Percentiles rank a stretch among this genome's conserved stretches.
phyloP scores from a whole-genome alignment of 768 basidiomycete genomes.

The Cystofilobasidium capitatum region DNA sequence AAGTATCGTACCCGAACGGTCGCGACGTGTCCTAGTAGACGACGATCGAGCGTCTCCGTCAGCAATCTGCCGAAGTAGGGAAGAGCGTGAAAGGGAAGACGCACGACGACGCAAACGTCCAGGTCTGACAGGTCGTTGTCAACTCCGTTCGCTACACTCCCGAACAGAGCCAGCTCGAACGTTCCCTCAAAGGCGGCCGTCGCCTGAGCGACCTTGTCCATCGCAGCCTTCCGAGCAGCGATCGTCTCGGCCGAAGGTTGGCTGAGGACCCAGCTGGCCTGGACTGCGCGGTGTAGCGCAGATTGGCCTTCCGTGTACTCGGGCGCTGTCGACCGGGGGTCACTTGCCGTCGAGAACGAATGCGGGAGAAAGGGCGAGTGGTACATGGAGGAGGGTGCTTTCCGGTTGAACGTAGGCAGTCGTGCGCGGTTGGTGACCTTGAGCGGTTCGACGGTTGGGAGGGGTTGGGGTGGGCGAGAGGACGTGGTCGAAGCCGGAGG shows the following conservation, averaged over 20 bases:
- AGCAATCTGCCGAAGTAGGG: not conserved
- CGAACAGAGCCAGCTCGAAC: conserved; percentile 19
- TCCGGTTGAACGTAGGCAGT: not conserved
- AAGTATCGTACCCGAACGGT: conserved; percentile 5
- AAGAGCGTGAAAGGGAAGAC: not conserved
- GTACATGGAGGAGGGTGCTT: not conserved
- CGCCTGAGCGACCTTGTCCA: conserved; percentile 10
- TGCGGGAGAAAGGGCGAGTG: not conserved
- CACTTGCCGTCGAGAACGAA: not conserved
- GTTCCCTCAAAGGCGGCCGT: conserved; percentile 2
- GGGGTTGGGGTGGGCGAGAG: not conserved
- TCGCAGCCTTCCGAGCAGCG: not conserved
- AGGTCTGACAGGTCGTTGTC: conserved; percentile 19
- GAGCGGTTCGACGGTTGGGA: not conserved
- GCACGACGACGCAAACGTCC: conserved; percentile 22
- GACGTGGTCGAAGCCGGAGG: not conserved
- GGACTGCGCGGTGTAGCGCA: not conserved
- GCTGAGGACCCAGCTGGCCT: not conserved
- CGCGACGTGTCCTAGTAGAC: conserved; percentile 13
- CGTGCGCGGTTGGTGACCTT: not conserved
- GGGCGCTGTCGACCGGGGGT: conserved; percentile 2
- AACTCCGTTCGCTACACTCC: conserved; percentile 21
- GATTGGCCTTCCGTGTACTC: not conserved
- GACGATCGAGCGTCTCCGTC: not conserved
- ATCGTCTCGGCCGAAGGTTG: not conserved